These are phyloP conservation scores for Paramecium pentaurelia DNA, from an alignment of 73 alveolate species.

Conservation along the genomic window DNA sequence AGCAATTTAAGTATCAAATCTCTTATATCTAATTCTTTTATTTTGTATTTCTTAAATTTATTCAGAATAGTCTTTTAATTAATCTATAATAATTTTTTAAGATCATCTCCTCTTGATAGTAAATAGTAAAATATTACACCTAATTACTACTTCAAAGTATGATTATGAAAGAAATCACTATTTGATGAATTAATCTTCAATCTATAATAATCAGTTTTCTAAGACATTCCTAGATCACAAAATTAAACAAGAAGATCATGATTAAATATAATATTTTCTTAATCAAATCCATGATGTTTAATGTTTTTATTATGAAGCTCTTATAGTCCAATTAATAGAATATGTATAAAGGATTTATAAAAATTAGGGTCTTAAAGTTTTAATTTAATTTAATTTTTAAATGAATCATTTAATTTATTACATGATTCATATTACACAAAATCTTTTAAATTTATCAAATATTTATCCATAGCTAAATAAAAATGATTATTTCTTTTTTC, in stretches of 20 bases:
- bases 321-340: constrained; percentile 70
- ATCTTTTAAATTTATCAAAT: constrained; percentile 63
- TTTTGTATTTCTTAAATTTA: not conserved
- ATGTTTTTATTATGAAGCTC: constrained; percentile 74
- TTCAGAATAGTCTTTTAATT: constrained; percentile 56
- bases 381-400: not conserved
- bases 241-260: constrained; percentile 69
- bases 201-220: constrained; percentile 42
- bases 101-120: constrained; percentile 66
- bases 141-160: not conserved
- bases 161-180: not conserved
- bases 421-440: not conserved
- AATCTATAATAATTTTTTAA: constrained; percentile 46
- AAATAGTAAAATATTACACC: constrained; percentile 71
- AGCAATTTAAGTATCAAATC: not conserved
- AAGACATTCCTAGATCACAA: constrained; percentile 87
- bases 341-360: constrained; percentile 59
- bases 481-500: constrained; percentile 68
- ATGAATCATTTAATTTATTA: not conserved
- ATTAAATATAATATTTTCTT: constrained; percentile 80
- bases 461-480: constrained; percentile 67
- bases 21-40: not conserved
- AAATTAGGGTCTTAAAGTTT: not conserved
- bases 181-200: not conserved
- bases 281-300: constrained; percentile 90